Conservation (phyloP, 2,329 filamentous ascomycete species). For the Sporothrix globosa region DNA sequence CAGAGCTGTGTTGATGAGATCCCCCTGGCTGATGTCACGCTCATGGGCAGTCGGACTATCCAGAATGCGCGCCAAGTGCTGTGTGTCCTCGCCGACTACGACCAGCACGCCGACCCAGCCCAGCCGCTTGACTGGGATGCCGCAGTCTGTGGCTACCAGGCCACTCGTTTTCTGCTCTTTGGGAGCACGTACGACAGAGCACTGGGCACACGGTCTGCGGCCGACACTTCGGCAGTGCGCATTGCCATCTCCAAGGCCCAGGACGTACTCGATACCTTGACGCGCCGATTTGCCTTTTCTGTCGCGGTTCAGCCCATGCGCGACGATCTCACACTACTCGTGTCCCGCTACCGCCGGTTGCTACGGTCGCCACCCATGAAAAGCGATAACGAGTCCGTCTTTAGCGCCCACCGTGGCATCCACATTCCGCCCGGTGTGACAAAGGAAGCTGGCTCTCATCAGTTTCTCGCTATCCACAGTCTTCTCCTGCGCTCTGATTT, state of each 20-base stretch:
- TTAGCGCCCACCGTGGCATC: constrained; percentile 13
- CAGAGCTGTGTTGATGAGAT: constrained; percentile 20
- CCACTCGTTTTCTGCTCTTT: constrained; percentile 22
- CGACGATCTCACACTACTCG: constrained; percentile 4
- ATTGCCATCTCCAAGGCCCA: constrained; percentile 20
- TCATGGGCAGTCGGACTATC: constrained; percentile 13
- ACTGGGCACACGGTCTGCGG: not conserved
- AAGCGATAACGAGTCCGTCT: constrained; percentile 9
- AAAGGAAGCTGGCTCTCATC: constrained; percentile 15
- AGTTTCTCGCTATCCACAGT: constrained; percentile 24
- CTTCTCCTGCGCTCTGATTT: constrained; percentile 19
- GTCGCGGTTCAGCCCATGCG: constrained; percentile 18
- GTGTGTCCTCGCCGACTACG: constrained; percentile 14
- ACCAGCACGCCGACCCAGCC: constrained; percentile 21
- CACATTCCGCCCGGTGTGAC: constrained; percentile 4
- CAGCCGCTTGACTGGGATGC: constrained; percentile 28
- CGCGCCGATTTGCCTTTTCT: constrained; percentile 20
- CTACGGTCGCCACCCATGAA: not conserved
- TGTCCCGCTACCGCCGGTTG: not conserved
- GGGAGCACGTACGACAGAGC: constrained; percentile 25
- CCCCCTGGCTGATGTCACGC: not conserved
- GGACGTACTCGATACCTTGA: constrained; percentile 6
- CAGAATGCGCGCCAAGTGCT: constrained; percentile 23
- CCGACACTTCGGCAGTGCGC: not conserved
- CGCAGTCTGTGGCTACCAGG: constrained; percentile 23